Percentiles rank a stretch among this genome's conserved stretches.
Evolutionary conservation across 108 stramenopile genomes (phyloP).

Genomic region (Skeletonema menzelii): DNA sequence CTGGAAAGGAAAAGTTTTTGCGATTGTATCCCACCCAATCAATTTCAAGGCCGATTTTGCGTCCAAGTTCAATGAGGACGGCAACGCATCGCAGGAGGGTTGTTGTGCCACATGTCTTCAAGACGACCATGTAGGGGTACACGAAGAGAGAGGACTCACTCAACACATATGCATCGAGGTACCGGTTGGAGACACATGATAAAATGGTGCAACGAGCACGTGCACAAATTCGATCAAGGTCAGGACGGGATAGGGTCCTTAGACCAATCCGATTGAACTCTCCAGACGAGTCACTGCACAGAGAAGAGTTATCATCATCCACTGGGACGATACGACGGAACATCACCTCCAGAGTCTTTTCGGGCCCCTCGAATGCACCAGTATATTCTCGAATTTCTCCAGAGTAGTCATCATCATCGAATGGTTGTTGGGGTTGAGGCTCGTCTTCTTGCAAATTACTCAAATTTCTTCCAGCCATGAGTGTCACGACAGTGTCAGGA

Average conservation of each 20-base stretch:
- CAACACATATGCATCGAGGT: constrained; percentile 95
- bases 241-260: constrained; percentile 71
- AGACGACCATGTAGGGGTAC: constrained; percentile 96
- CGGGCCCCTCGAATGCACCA: constrained; percentile 87
- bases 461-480: constrained; percentile 1
- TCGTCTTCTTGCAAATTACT: constrained; percentile 8
- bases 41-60: constrained; percentile 88
- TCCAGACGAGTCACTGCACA: constrained; percentile 23
- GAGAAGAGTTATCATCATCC: constrained; percentile 32
- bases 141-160: constrained; percentile 98
- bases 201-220: constrained; percentile 97
- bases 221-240: constrained; percentile 90
- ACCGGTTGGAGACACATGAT: constrained; percentile 86
- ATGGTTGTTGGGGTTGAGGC: constrained; percentile 47
- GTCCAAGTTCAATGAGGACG: constrained; percentile 87
- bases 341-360: constrained; percentile 87
- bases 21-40: constrained; percentile 99
- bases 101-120: constrained; percentile 99
- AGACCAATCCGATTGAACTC: constrained; percentile 67
- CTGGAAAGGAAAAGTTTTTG: constrained; percentile 98
- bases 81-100: constrained; percentile 97
- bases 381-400: constrained; percentile 80
- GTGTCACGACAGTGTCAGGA: constrained; percentile 1
- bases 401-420: constrained; percentile 71
- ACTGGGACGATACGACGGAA: constrained; percentile 54